These are phyloP conservation scores for Pythium scleroteichum DNA, from an alignment of 352 stramenopile genomes.

Conservation along the genomic window DNA sequence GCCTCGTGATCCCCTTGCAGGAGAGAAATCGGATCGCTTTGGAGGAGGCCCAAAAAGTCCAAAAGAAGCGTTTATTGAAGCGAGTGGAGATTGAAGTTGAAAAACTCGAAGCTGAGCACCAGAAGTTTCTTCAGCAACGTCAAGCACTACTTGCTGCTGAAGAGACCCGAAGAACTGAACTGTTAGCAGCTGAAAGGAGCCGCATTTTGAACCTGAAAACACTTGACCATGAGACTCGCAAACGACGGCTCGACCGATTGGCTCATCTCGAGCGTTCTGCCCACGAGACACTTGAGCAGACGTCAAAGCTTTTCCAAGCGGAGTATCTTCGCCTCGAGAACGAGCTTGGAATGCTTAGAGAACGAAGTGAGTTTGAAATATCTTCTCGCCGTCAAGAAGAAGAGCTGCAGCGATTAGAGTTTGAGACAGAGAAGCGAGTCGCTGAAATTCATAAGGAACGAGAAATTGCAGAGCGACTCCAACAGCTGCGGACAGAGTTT, in stretches of 20 bases:
- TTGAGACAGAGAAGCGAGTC: constrained; percentile 68
- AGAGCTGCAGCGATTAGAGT: constrained; percentile 70
- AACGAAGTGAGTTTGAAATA: constrained; percentile 71
- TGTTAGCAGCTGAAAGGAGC: constrained; percentile 57
- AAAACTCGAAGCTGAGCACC: constrained; percentile 60
- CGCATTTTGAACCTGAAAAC: constrained; percentile 69
- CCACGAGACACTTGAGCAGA: constrained; percentile 63
- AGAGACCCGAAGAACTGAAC: constrained; percentile 60
- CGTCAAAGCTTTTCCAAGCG: constrained; percentile 56
- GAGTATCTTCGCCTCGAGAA: constrained; percentile 60
- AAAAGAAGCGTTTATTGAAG: constrained; percentile 65
- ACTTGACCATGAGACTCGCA: constrained; percentile 69
- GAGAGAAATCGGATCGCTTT: constrained; percentile 81
- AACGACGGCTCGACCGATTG: constrained; percentile 62
- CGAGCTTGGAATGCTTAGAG: constrained; percentile 52
- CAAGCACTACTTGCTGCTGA: constrained; percentile 56
- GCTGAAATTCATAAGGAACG: constrained; percentile 55
- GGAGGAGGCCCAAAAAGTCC: constrained; percentile 63
- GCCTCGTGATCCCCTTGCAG: constrained; percentile 39
- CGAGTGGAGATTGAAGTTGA: constrained; percentile 53
- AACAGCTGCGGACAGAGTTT: constrained; percentile 69
- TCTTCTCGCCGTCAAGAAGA: constrained; percentile 75
- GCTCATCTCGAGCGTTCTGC: constrained; percentile 59
- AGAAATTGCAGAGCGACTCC: constrained; percentile 66
- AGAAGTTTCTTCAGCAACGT: constrained; percentile 68